Conservation (phyloP, 2,329 filamentous ascomycete species). For the Clonostachys rhizophaga region DNA sequence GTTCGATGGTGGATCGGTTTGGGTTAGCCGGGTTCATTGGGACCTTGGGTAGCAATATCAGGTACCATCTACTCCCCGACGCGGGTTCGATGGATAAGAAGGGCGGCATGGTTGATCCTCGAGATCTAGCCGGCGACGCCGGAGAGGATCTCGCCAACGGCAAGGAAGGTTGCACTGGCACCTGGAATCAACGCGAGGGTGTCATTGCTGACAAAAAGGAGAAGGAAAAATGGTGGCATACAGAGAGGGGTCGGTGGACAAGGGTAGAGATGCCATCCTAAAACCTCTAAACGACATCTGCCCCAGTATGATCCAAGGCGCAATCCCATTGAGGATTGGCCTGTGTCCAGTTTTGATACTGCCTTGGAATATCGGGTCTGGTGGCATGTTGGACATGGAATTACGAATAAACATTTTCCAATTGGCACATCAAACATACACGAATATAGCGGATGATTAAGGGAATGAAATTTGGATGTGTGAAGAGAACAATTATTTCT, state of each 20-base stretch:
- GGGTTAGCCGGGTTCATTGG: conserved; percentile 60
- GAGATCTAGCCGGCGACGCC: conserved; percentile 40
- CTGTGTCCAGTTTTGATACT: too few species aligned
- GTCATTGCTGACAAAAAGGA: conserved; percentile 37
- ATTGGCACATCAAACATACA: too few species aligned
- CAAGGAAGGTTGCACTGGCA: conserved; percentile 36
- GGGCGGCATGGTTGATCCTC: conserved; percentile 48
- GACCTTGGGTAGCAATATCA: conserved; percentile 49
- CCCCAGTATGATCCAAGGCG: too few species aligned
- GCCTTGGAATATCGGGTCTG: too few species aligned
- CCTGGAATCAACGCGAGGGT: conserved; percentile 36
- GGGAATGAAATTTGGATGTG: too few species aligned
- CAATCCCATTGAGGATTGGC: too few species aligned
- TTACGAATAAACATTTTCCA: too few species aligned
- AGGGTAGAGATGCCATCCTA: conserved; percentile 6
- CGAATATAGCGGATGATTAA: too few species aligned
- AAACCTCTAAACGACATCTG: too few species aligned
- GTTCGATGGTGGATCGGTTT: conserved; percentile 44
- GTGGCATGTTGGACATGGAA: too few species aligned
- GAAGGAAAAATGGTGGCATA: conserved; percentile 45
- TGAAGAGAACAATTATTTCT: too few species aligned
- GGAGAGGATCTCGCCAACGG: conserved; percentile 35
- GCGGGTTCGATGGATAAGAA: conserved; percentile 48
- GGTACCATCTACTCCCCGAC: conserved; percentile 57
- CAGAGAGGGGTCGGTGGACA: conserved; percentile 40